A percentile compares a stretch with the other conserved stretches of the same genome.
Evolutionary conservation across 371 early-diverging fungal genomes (phyloP).

Genomic region (Lichtheimia corymbifera): DNA sequence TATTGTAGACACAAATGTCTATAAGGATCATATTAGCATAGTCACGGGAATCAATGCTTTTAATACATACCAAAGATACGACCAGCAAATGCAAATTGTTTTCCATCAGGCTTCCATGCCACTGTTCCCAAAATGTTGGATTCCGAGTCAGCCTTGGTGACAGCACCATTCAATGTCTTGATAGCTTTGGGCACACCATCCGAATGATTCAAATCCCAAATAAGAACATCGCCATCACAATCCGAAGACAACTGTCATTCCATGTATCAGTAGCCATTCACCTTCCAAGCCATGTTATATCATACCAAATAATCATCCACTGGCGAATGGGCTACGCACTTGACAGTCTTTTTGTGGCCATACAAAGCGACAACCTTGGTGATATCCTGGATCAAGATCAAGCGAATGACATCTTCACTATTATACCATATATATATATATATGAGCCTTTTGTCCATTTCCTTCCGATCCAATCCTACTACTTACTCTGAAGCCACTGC

Average conservation of each 20-base stretch:
- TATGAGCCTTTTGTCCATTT: background rate
- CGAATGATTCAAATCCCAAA: constrained; percentile 57
- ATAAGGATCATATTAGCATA: background rate
- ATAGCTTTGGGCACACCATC: constrained; percentile 42
- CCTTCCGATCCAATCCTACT: background rate
- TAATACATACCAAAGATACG: constrained; percentile 30
- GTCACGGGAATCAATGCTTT: background rate
- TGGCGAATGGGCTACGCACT: constrained; percentile 47
- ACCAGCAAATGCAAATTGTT: constrained; percentile 60
- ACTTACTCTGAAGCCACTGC: constrained; percentile 49
- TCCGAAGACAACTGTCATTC: constrained; percentile 47
- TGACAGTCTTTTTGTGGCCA: constrained; percentile 45
- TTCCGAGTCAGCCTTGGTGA: constrained; percentile 10
- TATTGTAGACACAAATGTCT: constrained; percentile 43
- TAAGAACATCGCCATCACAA: constrained; percentile 58
- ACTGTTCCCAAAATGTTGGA: constrained; percentile 29
- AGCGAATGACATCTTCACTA: constrained; percentile 42
- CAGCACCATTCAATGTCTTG: constrained; percentile 19
- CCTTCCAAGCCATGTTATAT: background rate
- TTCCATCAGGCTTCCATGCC: constrained; percentile 62
- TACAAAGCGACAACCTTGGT: constrained; percentile 32
- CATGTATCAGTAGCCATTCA: background rate
- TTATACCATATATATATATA: background rate
- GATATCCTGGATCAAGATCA: constrained; percentile 33
- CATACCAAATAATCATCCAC: constrained; percentile 38